phyloP scores from a whole-genome alignment of 164 flowering plant genomes.

The Liriodendron chinense region DNA sequence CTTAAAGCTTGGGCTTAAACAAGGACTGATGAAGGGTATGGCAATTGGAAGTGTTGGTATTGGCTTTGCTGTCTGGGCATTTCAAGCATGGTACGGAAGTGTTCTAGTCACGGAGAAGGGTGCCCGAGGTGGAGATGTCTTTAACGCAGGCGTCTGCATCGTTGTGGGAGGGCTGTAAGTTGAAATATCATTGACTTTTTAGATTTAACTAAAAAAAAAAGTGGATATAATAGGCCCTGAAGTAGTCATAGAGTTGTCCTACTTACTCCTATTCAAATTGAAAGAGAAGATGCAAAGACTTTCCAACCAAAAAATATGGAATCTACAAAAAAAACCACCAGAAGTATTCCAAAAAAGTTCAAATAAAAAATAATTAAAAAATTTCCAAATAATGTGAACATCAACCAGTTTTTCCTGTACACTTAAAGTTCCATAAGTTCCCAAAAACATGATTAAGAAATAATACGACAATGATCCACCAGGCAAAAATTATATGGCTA shows the following conservation, averaged over 20 bases:
- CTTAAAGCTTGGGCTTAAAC: conserved; percentile 11
- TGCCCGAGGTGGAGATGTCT: conserved; percentile 38
- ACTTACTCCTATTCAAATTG: too few relatives aligned
- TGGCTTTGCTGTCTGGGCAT: conserved; percentile 31
- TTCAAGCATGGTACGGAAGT: conserved; percentile 43
- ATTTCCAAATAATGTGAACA: too few relatives aligned
- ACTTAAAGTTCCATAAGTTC: too few relatives aligned
- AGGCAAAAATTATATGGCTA: too few relatives aligned
- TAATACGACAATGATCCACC: too few relatives aligned
- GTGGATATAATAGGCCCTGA: neutral
- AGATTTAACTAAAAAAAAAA: neutral
- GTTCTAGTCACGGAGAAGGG: conserved; percentile 31
- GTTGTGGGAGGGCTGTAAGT: conserved; percentile 48
- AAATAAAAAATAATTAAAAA: too few relatives aligned
- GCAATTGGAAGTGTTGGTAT: conserved; percentile 17
- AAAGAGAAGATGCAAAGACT: too few relatives aligned
- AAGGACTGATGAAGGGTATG: conserved; percentile 17
- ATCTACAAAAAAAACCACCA: too few relatives aligned
- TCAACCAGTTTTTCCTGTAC: too few relatives aligned
- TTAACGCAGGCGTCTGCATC: conserved; percentile 28
- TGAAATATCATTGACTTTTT: neutral
- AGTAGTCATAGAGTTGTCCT: neutral
- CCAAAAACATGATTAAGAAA: too few relatives aligned
- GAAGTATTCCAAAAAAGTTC: too few relatives aligned
- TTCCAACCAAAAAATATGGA: too few relatives aligned